These are phyloP conservation scores for sorghum (Sorghum bicolor) DNA, from an alignment of 176 grass and related monocot genomes.

Conservation along the genomic window Sorghum_bicolor_NCBIv3 NC_012870.2:66997001-66997500, in stretches of 20 bases:
- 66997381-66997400: not conserved
- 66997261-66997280: not conserved
- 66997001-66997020: not conserved
- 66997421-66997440: no score
- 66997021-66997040: not conserved
- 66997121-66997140: not conserved
- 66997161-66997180: not conserved
- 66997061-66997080: not conserved
- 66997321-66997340: not conserved
- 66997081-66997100: not conserved
- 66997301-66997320: not conserved
- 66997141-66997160: not conserved
- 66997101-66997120: not conserved
- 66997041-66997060: not conserved
- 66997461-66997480: not conserved
- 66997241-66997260: not conserved
- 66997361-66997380: not conserved
- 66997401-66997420: not conserved
- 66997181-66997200: not conserved
- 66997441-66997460: not conserved
- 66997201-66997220: not conserved
- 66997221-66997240: not conserved
- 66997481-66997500: slow-evolving; percentile 8
- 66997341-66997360: no score
- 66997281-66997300: not conserved